These are phyloP conservation scores for Meira nashicola DNA, from an alignment of 1,284 basidiomycete genomes.

Conservation along the genomic window DNA sequence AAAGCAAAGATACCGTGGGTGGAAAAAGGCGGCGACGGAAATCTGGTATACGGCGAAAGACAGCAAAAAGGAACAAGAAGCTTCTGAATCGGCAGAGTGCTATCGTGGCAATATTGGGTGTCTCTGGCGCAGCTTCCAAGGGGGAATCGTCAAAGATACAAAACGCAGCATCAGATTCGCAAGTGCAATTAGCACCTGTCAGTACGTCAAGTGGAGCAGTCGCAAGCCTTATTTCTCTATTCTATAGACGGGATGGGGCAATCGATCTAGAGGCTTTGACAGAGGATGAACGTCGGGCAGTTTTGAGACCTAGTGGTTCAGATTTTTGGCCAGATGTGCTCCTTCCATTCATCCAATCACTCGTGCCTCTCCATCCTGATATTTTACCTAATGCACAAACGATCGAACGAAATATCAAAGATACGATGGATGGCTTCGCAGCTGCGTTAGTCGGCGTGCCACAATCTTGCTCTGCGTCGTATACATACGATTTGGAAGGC, in stretches of 20 bases:
- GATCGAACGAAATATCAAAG: neutral
- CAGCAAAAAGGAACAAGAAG: slow-evolving; percentile 3
- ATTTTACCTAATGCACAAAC: neutral
- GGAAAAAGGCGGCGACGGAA: neutral
- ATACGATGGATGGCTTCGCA: slow-evolving; percentile 1
- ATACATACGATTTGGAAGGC: neutral
- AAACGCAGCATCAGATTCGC: neutral
- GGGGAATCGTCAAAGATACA: neutral
- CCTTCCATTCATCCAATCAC: neutral
- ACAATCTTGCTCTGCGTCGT: neutral
- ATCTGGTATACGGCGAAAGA: neutral
- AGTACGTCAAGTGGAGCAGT: slow-evolving; percentile 2
- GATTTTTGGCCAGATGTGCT: slow-evolving; percentile 6
- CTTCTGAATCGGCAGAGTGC: neutral
- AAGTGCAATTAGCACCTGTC: neutral
- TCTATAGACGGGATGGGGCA: slow-evolving; percentile 4
- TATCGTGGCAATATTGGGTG: neutral
- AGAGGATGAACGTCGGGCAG: slow-evolving; percentile 2
- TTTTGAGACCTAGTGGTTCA: slow-evolving; percentile 6
- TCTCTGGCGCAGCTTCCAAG: neutral
- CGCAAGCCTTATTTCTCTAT: neutral
- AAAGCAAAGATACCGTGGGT: neutral
- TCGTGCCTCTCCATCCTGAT: slow-evolving; percentile 7
- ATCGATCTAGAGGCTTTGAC: slow-evolving; percentile 6
- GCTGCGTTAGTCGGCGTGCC: neutral